These are phyloP conservation scores for Xylaria hypoxylon DNA, from an alignment of 2,329 filamentous ascomycete genomes.

Conservation along the genomic window DNA sequence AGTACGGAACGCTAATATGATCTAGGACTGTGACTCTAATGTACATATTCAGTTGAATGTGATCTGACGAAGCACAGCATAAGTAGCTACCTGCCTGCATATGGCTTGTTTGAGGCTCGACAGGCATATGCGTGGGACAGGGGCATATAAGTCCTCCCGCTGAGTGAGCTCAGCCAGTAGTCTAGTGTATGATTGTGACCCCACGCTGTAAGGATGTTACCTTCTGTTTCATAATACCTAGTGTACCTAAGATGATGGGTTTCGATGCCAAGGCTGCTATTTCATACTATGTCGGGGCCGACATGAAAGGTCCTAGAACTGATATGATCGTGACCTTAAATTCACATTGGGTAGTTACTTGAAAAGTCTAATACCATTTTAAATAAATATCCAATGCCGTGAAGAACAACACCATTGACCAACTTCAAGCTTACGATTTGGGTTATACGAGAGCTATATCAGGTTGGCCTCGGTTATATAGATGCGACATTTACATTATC, in stretches of 20 bases:
- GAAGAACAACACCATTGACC: background rate
- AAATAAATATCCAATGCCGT: background rate
- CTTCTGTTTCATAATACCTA: slow-evolving; percentile 28
- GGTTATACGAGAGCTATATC: too few species aligned
- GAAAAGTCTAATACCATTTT: background rate
- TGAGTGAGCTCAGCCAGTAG: slow-evolving; percentile 16
- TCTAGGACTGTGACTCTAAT: slow-evolving; percentile 27
- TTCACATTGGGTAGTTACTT: background rate
- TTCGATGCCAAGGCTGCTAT: slow-evolving; percentile 16
- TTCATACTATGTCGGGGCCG: background rate
- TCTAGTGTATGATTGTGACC: slow-evolving; percentile 12
- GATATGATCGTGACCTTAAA: background rate
- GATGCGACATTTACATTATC: background rate
- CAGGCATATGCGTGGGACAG: slow-evolving; percentile 24
- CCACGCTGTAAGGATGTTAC: slow-evolving; percentile 9
- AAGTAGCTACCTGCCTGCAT: slow-evolving; percentile 28
- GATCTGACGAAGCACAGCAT: slow-evolving; percentile 5
- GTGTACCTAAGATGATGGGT: background rate
- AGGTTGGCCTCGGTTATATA: too few species aligned
- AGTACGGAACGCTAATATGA: slow-evolving; percentile 8
- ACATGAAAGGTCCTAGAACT: background rate
- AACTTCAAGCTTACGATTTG: background rate
- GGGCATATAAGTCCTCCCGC: slow-evolving; percentile 11
- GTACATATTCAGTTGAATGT: background rate
- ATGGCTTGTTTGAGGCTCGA: slow-evolving; percentile 30